A percentile compares a stretch with the other conserved stretches of the same genome.
Conservation (phyloP, 2,329 filamentous ascomycete species). For the Hymenotorrendiella dingleyae region DNA sequence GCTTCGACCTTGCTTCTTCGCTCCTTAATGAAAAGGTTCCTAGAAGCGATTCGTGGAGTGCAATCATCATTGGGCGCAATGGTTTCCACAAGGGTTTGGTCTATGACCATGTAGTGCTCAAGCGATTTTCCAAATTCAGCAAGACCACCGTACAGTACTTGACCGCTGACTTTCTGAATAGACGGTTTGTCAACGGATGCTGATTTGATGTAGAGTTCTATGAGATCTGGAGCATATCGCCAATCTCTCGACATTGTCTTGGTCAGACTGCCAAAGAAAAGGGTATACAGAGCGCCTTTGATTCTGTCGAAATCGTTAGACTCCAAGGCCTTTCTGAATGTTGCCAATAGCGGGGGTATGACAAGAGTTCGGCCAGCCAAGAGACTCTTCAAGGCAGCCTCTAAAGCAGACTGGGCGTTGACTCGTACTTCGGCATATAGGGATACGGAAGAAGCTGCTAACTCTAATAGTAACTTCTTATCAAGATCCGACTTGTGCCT, state of each 20-base stretch:
- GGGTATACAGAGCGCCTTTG: slow-evolving; percentile 87
- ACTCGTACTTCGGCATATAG: slow-evolving; percentile 93
- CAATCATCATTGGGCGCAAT: slow-evolving; percentile 65
- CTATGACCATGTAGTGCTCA: slow-evolving; percentile 78
- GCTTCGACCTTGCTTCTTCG: slow-evolving; percentile 73
- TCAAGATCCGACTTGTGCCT: slow-evolving; percentile 87
- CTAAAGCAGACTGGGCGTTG: slow-evolving; percentile 84
- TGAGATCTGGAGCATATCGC: slow-evolving; percentile 87
- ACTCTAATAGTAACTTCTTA: slow-evolving; percentile 74
- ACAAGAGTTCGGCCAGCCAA: slow-evolving; percentile 84
- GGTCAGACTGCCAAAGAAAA: slow-evolving; percentile 81
- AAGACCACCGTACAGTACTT: slow-evolving; percentile 69
- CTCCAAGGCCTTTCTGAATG: slow-evolving; percentile 71
- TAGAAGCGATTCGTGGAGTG: slow-evolving; percentile 51
- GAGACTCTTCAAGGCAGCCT: slow-evolving; percentile 87
- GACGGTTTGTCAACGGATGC: slow-evolving; percentile 89
- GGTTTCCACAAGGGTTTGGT: slow-evolving; percentile 62
- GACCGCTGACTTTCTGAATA: slow-evolving; percentile 81
- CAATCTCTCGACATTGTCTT: slow-evolving; percentile 88
- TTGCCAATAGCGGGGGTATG: slow-evolving; percentile 78
- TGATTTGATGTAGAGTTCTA: slow-evolving; percentile 84
- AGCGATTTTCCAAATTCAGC: slow-evolving; percentile 88
- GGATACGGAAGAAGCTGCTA: slow-evolving; percentile 85
- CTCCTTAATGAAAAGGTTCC: slow-evolving; percentile 67
- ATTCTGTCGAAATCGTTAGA: slow-evolving; percentile 82